phyloP scores from a whole-genome alignment of 345 rosid species.

The Conringia planisiliqua region DNA sequence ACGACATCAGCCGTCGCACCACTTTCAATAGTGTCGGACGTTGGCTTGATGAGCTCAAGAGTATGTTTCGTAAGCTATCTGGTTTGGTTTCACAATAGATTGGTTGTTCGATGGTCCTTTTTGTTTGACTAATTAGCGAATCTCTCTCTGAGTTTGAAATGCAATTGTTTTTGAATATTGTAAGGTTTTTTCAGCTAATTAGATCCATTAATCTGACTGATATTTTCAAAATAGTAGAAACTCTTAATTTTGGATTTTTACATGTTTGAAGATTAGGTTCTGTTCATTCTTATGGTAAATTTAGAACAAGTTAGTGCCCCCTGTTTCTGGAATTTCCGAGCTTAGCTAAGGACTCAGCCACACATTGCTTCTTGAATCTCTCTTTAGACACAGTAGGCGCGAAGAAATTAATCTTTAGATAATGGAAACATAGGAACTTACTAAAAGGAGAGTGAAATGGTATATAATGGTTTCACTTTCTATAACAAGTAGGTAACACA shows the following conservation, averaged over 20 bases:
- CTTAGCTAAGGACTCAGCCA: not conserved
- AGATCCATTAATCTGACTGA: not conserved
- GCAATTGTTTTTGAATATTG: not conserved
- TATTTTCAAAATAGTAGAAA: not conserved
- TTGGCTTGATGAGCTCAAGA: conserved; percentile 73
- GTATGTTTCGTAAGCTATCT: conserved; percentile 15
- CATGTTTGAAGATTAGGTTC: not conserved
- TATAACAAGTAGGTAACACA: not conserved
- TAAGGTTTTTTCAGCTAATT: not conserved
- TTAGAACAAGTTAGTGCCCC: not conserved
- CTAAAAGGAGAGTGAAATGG: not conserved
- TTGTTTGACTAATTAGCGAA: not conserved
- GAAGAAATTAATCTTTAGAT: not conserved
- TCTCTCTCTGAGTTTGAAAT: no score
- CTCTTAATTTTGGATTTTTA: not conserved
- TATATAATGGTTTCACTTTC: not conserved
- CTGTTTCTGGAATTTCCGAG: not conserved
- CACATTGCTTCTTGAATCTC: not conserved
- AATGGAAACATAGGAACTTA: not conserved
- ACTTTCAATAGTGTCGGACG: conserved; percentile 75
- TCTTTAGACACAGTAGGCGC: not conserved
- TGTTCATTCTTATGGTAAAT: not conserved
- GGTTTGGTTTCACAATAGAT: not conserved
- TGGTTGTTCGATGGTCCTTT: not conserved
- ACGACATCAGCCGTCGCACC: conserved; percentile 60